Evolutionary conservation across 1,284 basidiomycete genomes (phyloP), one percentile per base, ranked within the genome.

Genomic region (Athelia sp.): DNA sequence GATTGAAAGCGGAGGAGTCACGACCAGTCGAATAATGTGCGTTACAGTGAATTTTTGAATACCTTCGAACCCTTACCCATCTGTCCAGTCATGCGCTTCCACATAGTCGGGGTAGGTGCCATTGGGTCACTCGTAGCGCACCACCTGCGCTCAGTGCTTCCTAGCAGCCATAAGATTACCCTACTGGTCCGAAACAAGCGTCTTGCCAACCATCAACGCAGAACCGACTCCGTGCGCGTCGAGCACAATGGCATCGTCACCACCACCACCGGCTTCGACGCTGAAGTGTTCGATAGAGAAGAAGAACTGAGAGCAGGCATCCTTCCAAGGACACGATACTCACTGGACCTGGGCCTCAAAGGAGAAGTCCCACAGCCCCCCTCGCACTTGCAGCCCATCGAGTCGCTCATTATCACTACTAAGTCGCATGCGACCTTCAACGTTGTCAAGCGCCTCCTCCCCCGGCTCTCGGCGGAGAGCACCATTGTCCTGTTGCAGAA

Each of bases 401-500:
- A 85, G 26, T 82, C 87, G 1, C 78, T 98, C 49, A 76, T 98
- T 62, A 78, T 98, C 56, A 81, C 91, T 29, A 83, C 90, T 50
- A 96, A 95, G 64, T 86, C 90, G 1, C 76, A 84, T 18, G 71
- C 80, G 13, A 88, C 88, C 0, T 46, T 84, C 0, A 56, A 64
- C 1, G 84, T 87, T 2, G 61, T 98, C 26, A 66, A 71, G 21
- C 62, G 68, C 3, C 75, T 98, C 45, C 66, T 78, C 4, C 79
- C 79, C 9, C 81, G 93, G 18, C 67, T 98, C 23, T 75, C 77
- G 3, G 67, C 78, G 0, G 65, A 78, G 47, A 88, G 86, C 42
- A 97, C 94, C 22, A 82, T 98, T 55, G 89, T 96, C 1, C 79
- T 99, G 4, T 68, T 97, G 46, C 91, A 97, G 63, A 98, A 98